A percentile compares a stretch with the other conserved stretches of the same genome.
Conservation (phyloP, 2,329 filamentous ascomycete species). For the Alternaria postmessia region DNA sequence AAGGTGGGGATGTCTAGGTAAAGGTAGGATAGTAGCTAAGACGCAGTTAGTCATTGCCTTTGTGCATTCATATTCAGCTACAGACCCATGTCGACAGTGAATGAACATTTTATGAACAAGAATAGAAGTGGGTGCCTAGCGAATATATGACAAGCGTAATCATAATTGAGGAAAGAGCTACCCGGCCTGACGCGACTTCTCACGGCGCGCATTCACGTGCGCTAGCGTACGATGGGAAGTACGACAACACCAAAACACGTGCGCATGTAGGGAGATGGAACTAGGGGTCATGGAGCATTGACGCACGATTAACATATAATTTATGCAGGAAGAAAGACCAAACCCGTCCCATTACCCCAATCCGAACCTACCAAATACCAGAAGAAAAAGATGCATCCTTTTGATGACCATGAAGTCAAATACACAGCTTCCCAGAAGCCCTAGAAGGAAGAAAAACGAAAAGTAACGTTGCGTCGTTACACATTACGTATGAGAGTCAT, state of each 20-base stretch:
- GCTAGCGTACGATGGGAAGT: not conserved
- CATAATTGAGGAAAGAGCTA: not conserved
- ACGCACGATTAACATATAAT: not conserved
- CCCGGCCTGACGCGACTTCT: not conserved
- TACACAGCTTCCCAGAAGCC: slow-evolving; percentile 4
- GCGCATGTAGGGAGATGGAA: not conserved
- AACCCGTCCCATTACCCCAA: not conserved
- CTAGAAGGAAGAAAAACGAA: not conserved
- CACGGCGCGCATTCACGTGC: not conserved
- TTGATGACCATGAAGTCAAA: slow-evolving; percentile 2
- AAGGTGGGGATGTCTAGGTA: slow-evolving; percentile 7
- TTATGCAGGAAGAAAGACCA: not conserved
- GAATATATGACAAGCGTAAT: not conserved
- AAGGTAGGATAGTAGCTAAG: slow-evolving; percentile 3
- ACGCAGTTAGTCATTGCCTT: not conserved
- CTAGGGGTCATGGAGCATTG: too few relatives aligned
- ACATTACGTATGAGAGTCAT: slow-evolving; percentile 31
- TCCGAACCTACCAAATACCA: not conserved
- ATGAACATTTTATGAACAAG: not conserved
- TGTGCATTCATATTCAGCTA: not conserved
- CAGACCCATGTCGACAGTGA: not conserved
- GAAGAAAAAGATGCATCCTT: not conserved
- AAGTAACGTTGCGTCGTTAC: slow-evolving; percentile 11
- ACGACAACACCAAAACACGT: not conserved
- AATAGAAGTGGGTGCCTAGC: not conserved